These are phyloP conservation scores for Monilinia aucupariae DNA, from an alignment of 2,329 filamentous ascomycete genomes.

Conservation along the genomic window DNA sequence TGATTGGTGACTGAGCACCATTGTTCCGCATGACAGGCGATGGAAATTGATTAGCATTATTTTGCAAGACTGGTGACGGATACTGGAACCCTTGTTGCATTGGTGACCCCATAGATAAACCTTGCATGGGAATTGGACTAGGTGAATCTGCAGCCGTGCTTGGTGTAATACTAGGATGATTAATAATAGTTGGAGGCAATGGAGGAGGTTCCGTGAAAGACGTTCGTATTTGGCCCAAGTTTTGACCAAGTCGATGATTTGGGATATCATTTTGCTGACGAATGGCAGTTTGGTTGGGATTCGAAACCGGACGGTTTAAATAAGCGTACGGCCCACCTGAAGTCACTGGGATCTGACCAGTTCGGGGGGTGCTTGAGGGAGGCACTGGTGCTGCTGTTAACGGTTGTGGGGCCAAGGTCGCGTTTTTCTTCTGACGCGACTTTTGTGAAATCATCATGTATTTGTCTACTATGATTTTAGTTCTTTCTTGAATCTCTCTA, in stretches of 20 bases:
- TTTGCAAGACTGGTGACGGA: constrained; percentile 15
- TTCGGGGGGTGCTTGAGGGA: background rate
- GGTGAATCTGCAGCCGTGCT: constrained; percentile 20
- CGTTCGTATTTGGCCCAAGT: constrained; percentile 8
- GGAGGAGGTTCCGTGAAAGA: background rate
- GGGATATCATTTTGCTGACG: background rate
- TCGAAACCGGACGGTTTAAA: background rate
- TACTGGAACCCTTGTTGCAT: constrained; percentile 22
- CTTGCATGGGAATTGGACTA: constrained; percentile 26
- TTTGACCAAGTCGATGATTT: background rate
- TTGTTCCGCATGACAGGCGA: background rate
- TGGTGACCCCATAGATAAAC: constrained; percentile 29
- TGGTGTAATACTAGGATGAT: background rate
- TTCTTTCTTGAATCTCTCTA: constrained; percentile 29
- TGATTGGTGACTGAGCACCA: background rate
- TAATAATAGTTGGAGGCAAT: background rate
- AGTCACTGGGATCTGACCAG: background rate
- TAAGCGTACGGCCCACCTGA: background rate
- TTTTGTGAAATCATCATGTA: constrained; percentile 5
- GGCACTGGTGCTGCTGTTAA: background rate
- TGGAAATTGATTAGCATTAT: constrained; percentile 13
- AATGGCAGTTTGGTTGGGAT: background rate
- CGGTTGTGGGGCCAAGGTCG: background rate
- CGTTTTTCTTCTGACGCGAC: background rate
- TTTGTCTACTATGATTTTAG: constrained; percentile 15